phyloP scores from a whole-genome alignment of 2,329 filamentous ascomycete genomes.

The Fusarium caatingaense region DNA sequence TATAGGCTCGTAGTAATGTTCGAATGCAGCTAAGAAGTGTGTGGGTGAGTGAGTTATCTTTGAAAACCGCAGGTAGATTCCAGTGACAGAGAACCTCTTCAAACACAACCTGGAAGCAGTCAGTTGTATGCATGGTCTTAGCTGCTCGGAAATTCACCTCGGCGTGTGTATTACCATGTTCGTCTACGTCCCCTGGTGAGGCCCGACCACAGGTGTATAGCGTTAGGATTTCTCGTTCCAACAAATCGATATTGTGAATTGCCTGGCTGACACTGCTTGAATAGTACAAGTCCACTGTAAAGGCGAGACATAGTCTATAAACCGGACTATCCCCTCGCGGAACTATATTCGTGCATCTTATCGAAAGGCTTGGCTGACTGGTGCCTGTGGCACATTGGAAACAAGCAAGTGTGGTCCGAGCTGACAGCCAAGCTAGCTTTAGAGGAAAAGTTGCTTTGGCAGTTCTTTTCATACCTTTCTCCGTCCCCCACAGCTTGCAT shows the following conservation, averaged over 20 bases:
- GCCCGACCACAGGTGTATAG: background rate
- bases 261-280: background rate
- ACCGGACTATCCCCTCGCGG: fast-evolving
- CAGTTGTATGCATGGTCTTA: fast-evolving
- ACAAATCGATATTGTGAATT: background rate
- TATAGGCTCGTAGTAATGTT: background rate
- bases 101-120: background rate
- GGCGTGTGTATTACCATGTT: fast-evolving
- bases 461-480: background rate
- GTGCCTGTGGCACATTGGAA: background rate
- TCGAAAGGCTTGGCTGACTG: background rate
- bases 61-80: too few relatives aligned
- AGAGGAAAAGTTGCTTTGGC: background rate
- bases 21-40: background rate
- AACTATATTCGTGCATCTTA: background rate
- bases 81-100: too few relatives aligned
- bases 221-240: background rate
- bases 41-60: too few relatives aligned
- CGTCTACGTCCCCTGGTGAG: background rate
- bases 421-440: background rate
- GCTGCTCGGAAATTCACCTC: fast-evolving
- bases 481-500: background rate
- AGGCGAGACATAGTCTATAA: too few relatives aligned
- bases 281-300: too few relatives aligned
- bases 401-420: background rate